phyloP scores from a whole-genome alignment of 2,329 filamentous ascomycete genomes.

The Aspergillus ochraceoroseus region DNA sequence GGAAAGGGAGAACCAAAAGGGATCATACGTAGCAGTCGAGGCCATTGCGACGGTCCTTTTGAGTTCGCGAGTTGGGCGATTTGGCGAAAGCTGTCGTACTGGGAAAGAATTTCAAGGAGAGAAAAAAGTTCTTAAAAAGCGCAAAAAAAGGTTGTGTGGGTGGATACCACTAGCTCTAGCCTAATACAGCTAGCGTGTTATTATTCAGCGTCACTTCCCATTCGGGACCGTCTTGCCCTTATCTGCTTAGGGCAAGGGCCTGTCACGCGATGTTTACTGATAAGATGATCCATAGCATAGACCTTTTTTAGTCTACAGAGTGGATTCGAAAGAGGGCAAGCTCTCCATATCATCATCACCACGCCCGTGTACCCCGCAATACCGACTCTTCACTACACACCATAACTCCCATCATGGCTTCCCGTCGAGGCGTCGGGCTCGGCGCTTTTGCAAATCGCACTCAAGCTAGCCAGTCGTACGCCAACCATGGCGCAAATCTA shows the following conservation, averaged over 20 bases:
- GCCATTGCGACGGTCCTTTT: constrained; percentile 53
- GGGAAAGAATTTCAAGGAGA: constrained; percentile 25
- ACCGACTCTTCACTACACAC: neutral
- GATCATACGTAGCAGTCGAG: constrained; percentile 58
- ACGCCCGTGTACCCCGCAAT: constrained; percentile 4
- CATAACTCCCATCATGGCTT: constrained; percentile 35
- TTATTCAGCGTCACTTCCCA: neutral
- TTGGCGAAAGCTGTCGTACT: constrained; percentile 36
- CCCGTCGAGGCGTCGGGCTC: constrained; percentile 68
- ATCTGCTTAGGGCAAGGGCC: constrained; percentile 21
- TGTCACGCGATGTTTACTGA: constrained; percentile 21
- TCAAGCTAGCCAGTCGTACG: constrained; percentile 82
- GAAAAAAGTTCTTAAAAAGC: constrained; percentile 17
- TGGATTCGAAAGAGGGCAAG: no score
- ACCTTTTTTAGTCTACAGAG: no score
- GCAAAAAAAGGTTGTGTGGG: constrained; percentile 36
- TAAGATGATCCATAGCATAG: no score
- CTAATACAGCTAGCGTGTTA: constrained; percentile 8
- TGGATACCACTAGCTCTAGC: constrained; percentile 23
- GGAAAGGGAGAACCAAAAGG: constrained; percentile 35
- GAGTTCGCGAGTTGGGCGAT: constrained; percentile 41
- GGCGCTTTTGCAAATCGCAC: constrained; percentile 82
- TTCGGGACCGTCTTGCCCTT: constrained; percentile 24
- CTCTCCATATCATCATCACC: constrained; percentile 1
- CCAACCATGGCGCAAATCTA: constrained; percentile 81